Evolutionary conservation across 1,139 yeast genomes (phyloP).

Genomic region (Suhomyces atakaporum): DNA sequence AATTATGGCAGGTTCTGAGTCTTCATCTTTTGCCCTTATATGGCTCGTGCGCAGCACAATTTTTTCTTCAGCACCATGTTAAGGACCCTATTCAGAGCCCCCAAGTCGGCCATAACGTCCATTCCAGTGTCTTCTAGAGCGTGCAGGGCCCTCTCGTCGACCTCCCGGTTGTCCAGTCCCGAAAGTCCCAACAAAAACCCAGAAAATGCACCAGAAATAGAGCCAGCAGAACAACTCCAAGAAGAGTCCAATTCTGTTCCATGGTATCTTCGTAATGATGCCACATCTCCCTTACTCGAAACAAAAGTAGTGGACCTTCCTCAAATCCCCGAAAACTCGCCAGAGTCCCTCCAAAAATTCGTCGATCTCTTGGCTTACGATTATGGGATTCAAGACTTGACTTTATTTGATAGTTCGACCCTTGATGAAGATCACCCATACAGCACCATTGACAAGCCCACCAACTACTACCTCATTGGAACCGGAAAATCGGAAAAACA

Average conservation of each 20-base stretch:
- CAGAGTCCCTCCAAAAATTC: conserved; percentile 48
- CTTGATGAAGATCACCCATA: conserved; percentile 47
- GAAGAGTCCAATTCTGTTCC: conserved; percentile 34
- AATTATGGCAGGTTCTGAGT: too few species aligned
- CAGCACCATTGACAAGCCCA: conserved; percentile 30
- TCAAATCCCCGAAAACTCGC: conserved; percentile 57
- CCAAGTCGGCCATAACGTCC: background rate
- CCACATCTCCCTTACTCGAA: conserved; percentile 39
- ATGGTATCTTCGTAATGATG: conserved; percentile 63
- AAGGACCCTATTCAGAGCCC: background rate
- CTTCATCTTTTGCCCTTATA: background rate
- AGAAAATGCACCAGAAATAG: background rate
- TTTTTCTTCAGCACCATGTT: background rate
- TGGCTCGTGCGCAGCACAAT: background rate
- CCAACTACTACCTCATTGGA: conserved; percentile 61
- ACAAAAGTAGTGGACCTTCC: conserved; percentile 42
- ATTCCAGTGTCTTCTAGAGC: background rate
- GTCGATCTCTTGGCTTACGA: conserved; percentile 53
- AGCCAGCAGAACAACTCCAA: background rate
- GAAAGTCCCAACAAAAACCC: background rate
- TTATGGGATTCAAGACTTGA: conserved; percentile 65
- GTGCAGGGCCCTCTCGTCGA: background rate
- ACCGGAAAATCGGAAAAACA: conserved; percentile 82
- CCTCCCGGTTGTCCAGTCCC: background rate
- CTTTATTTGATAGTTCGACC: conserved; percentile 50